Evolutionary conservation across 2,329 filamentous ascomycete genomes (phyloP).

Genomic region (Pseudocercospora fuligena): DNA sequence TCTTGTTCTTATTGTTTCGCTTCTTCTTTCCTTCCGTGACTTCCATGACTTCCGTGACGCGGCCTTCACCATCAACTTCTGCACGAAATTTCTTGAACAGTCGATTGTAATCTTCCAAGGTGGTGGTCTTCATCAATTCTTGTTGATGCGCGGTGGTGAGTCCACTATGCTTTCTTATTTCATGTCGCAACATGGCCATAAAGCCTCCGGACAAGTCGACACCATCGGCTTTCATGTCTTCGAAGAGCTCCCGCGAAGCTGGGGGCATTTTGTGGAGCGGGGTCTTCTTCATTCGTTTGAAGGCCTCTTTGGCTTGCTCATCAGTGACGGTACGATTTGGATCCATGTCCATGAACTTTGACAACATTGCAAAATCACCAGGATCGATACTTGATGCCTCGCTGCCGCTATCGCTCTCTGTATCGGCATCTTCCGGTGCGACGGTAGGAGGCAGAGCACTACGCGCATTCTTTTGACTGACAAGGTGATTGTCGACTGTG

Average conservation of each 20-base stretch:
- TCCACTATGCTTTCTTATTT: neutral
- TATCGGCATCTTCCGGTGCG: too few species aligned
- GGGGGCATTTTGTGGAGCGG: neutral
- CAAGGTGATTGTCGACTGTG: too few species aligned
- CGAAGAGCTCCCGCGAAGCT: neutral
- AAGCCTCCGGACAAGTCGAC: neutral
- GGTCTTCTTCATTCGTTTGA: neutral
- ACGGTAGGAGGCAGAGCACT: too few species aligned
- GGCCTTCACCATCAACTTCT: neutral
- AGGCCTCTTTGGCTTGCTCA: neutral
- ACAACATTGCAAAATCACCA: neutral
- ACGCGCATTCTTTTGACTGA: too few species aligned
- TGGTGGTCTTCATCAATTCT: neutral
- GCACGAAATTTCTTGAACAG: neutral
- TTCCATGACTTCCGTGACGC: neutral
- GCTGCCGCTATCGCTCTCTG: too few species aligned
- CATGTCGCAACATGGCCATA: neutral
- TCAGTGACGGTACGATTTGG: neutral
- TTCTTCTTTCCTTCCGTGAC: conserved; percentile 7
- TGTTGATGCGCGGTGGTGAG: neutral
- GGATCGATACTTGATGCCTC: neutral
- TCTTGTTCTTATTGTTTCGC: conserved; percentile 14
- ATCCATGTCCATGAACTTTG: neutral
- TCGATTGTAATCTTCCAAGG: conserved; percentile 6
- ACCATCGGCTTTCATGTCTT: neutral